These are phyloP conservation scores for Solanum chilense DNA, from an alignment of 257 asterid genomes.

Conservation along the genomic window DNA sequence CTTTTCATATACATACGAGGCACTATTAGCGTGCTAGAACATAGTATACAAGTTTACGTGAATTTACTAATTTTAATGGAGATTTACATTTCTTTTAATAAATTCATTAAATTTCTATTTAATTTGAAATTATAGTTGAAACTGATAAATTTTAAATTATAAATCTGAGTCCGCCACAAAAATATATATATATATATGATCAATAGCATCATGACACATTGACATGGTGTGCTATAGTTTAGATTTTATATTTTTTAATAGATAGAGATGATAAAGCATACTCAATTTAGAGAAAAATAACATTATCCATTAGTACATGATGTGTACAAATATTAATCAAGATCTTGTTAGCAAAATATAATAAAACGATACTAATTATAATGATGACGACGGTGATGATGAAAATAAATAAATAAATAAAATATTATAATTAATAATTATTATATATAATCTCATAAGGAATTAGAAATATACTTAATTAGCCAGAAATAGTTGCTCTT, in stretches of 20 bases:
- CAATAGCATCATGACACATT: background rate
- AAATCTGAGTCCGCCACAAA: rapidly evolving
- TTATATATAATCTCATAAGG: background rate
- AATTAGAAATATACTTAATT: background rate
- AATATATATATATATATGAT: background rate
- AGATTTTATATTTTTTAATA: background rate
- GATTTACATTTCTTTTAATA: too few relatives aligned
- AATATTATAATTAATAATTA: background rate
- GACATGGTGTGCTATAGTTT: background rate
- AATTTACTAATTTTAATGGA: too few relatives aligned
- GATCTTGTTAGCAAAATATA: background rate
- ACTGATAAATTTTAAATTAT: too few relatives aligned
- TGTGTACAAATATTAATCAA: background rate
- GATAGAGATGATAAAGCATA: background rate
- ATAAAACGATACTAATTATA: background rate
- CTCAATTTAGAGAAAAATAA: background rate
- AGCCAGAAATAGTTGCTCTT: background rate
- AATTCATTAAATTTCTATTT: too few relatives aligned
- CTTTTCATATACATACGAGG: too few relatives aligned
- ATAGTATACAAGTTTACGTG: too few relatives aligned
- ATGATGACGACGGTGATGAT: background rate
- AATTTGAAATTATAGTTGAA: too few relatives aligned
- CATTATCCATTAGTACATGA: background rate
- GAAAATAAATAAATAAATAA: background rate
- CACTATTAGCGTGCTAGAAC: too few relatives aligned